Percentiles rank a stretch among this genome's conserved stretches.
phyloP scores from a whole-genome alignment of 2,329 filamentous ascomycete species.

The Clonostachys solani region DNA sequence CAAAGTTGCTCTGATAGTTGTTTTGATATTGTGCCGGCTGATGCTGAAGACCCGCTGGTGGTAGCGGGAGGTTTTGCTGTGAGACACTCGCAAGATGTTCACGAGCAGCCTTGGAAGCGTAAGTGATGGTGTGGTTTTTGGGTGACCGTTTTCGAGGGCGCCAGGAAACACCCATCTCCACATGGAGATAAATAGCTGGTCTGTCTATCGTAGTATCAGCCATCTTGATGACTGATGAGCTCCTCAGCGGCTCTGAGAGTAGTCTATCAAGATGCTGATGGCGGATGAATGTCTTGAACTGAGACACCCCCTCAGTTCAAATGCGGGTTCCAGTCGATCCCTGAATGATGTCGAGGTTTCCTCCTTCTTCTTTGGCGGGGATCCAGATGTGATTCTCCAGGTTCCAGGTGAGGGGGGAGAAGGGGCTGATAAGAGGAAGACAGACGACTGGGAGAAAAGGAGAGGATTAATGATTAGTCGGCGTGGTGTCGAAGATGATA shows the following conservation, averaged over 20 bases:
- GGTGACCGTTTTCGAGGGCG: slow-evolving; percentile 27
- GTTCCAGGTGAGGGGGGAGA: no score
- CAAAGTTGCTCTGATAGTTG: background rate
- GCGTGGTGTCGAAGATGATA: no score
- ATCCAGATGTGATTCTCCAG: no score
- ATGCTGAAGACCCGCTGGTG: slow-evolving; percentile 35
- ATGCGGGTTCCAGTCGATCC: no score
- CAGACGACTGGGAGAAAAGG: no score
- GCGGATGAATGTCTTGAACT: background rate
- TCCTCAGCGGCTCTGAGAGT: background rate
- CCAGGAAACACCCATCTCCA: slow-evolving; percentile 49
- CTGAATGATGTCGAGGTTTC: no score
- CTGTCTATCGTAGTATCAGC: slow-evolving; percentile 6
- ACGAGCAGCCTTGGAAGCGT: slow-evolving; percentile 39
- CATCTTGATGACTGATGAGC: slow-evolving; percentile 11
- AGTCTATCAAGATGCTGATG: background rate
- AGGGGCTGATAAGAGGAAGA: no score
- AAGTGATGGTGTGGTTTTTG: slow-evolving; percentile 39
- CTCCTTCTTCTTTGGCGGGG: no score
- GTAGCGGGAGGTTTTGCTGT: slow-evolving; percentile 38
- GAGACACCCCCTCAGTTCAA: no score
- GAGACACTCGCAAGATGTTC: slow-evolving; percentile 35
- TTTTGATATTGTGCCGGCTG: slow-evolving; percentile 7
- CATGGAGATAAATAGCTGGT: slow-evolving; percentile 37
- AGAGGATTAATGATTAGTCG: no score